These are phyloP conservation scores for Scheffersomyces titani DNA, from an alignment of 1,139 yeast genomes.

Conservation along the genomic window DNA sequence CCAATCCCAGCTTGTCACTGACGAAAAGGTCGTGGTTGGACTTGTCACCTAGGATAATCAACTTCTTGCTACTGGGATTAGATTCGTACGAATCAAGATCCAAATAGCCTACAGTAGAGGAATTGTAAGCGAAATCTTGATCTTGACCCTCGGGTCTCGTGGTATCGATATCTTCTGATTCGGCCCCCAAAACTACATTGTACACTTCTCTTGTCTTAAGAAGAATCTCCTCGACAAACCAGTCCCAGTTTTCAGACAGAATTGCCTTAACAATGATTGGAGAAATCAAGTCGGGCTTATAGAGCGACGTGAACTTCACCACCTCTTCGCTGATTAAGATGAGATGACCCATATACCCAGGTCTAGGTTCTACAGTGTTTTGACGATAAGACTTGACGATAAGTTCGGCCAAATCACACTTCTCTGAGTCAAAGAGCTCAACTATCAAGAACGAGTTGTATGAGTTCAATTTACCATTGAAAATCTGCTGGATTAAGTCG, in stretches of 20 bases:
- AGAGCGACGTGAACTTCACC: constrained; percentile 49
- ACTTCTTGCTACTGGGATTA: constrained; percentile 13
- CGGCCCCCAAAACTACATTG: constrained; percentile 48
- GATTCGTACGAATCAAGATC: constrained; percentile 34
- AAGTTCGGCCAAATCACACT: constrained; percentile 34
- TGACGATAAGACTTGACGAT: constrained; percentile 33
- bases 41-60: constrained; percentile 37
- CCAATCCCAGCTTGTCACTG: constrained; percentile 11
- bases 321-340: constrained; percentile 51
- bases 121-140: constrained; percentile 28
- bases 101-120: constrained; percentile 36
- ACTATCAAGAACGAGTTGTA: constrained; percentile 50
- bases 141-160: constrained; percentile 11
- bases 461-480: constrained; percentile 50
- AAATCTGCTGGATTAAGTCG: constrained; percentile 50
- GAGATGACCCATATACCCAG: constrained; percentile 52
- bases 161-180: constrained; percentile 19
- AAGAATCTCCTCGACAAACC: constrained; percentile 46
- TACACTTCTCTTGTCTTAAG: constrained; percentile 48
- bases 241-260: constrained; percentile 41
- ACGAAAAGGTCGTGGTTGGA: constrained; percentile 37
- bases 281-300: constrained; percentile 50
- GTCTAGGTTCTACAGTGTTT: constrained; percentile 29
- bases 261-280: constrained; percentile 43
- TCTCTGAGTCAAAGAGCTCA: constrained; percentile 35